Evolutionary conservation across 495 filamentous ascomycete species (phyloP), one percentile per base, ranked within the genome.

Genomic region (Penicillium canariense): DNA sequence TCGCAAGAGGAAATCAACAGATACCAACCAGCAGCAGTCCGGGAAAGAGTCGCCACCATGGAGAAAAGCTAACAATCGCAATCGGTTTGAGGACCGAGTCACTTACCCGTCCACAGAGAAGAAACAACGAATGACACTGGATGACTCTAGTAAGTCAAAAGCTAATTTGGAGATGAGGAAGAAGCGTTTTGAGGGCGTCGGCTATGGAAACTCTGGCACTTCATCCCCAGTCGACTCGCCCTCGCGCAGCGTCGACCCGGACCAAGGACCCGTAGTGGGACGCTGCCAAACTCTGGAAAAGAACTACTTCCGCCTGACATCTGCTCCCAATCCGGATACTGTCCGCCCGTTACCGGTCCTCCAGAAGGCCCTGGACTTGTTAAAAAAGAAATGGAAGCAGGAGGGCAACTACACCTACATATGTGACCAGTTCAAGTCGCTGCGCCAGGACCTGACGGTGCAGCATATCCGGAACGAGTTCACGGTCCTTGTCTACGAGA

Each of bases 341-440:
- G 94, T 99, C 30, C 91, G 94, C 15, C 95, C 94, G n/a, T 72
- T 93, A 56, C 72, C 75, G 38, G 74, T 99, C 20, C 77, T 99
- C 39, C 81, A 85, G 55, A 85, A 91, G 67, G 91, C 95, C 12
- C 71, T 97, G 62, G 90, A 95, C 52, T 71, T 94, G 22, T 71
- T 99, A 61, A 96, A 95, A 76, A 87, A 84, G 73, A 97, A 95
- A 73, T 98, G 94, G 94, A 88, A 84, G 61, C 82, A 85, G 58
- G 92, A 97, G 62, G 87, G 85, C 71, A 96, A 97, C 70, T 99
- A 99, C 70, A 81, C 81, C 39, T 97, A 96, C 76, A 96, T 96
- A 52, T 97, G 95, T 81, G 93, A 97, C 67, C 94, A 99, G 79
- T 96, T 97, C 79, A 99, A 99, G 71, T 99, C 94, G 9, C 79